These are phyloP conservation scores for Pezicula neosporulosa DNA, from an alignment of 2,329 filamentous ascomycete species.

Conservation along the genomic window DNA sequence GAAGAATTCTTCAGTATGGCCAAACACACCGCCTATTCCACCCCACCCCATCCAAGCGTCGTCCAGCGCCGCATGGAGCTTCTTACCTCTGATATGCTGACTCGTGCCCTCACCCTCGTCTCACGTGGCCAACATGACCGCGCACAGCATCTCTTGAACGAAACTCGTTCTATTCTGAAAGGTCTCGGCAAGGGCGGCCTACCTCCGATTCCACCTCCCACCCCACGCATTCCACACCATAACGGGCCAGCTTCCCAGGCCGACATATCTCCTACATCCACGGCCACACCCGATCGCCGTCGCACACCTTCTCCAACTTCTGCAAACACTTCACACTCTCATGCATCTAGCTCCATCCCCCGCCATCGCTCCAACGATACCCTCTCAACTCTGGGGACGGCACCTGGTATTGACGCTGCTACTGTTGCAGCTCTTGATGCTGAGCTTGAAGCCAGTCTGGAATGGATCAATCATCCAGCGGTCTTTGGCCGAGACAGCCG, in stretches of 20 bases:
- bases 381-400: constrained; percentile 43
- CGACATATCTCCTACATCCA: constrained; percentile 21
- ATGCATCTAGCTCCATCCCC: constrained; percentile 36
- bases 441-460: constrained; percentile 83
- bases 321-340: constrained; percentile 30
- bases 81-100: constrained; percentile 96
- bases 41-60: constrained; percentile 93
- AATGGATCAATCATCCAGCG: constrained; percentile 97
- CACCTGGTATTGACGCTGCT: constrained; percentile 74
- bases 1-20: constrained; percentile 54
- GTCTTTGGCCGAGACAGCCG: constrained; percentile 91
- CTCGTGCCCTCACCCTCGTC: constrained; percentile 84
- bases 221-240: constrained; percentile 28
- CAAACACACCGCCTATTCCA: constrained; percentile 75
- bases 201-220: constrained; percentile 75
- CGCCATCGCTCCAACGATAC: constrained; percentile 49
- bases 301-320: constrained; percentile 37
- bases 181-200: constrained; percentile 92
- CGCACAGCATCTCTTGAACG: constrained; percentile 85
- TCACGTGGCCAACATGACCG: constrained; percentile 90
- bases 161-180: constrained; percentile 93
- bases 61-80: constrained; percentile 97
- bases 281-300: constrained; percentile 28
- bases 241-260: constrained; percentile 5
- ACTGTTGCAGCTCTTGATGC: constrained; percentile 86